A percentile compares a stretch with the other conserved stretches of the same genome.
Conservation (phyloP, 2,329 filamentous ascomycete genomes). For the Phialophora macrospora region DNA sequence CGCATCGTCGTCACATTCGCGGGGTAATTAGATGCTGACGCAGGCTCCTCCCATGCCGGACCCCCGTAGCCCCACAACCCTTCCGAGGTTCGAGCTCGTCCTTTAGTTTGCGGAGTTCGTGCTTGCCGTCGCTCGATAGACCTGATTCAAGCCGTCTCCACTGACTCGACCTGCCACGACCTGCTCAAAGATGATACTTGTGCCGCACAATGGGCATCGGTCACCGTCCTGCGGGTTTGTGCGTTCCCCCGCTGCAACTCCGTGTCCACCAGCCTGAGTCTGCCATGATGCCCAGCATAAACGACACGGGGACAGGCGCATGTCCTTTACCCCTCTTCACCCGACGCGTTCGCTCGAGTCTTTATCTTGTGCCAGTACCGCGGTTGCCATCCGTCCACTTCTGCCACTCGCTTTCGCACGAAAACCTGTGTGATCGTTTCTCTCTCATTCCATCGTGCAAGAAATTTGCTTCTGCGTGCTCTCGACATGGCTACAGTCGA, state of each 20-base stretch:
- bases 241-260: not conserved
- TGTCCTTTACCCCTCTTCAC: conserved; percentile 9
- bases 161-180: conserved; percentile 12
- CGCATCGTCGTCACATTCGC: not conserved
- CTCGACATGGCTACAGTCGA: conserved; percentile 46
- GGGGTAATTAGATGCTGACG: conserved; percentile 5
- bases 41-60: not conserved
- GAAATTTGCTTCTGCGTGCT: not conserved
- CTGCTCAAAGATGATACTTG: not conserved
- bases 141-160: not conserved
- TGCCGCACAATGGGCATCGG: not conserved
- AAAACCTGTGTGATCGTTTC: not conserved
- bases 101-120: conserved; percentile 5
- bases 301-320: not conserved
- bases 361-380: conserved; percentile 7
- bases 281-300: not conserved
- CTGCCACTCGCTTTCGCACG: not conserved
- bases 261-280: not conserved
- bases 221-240: not conserved
- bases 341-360: conserved; percentile 13
- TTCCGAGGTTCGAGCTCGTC: conserved; percentile 14
- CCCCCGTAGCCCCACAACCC: conserved; percentile 10
- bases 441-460: conserved; percentile 5
- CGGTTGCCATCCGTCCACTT: not conserved
- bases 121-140: not conserved